These are phyloP conservation scores for Galeopsis tetrahit DNA, from an alignment of 257 asterid species.

Conservation along the genomic window DNA sequence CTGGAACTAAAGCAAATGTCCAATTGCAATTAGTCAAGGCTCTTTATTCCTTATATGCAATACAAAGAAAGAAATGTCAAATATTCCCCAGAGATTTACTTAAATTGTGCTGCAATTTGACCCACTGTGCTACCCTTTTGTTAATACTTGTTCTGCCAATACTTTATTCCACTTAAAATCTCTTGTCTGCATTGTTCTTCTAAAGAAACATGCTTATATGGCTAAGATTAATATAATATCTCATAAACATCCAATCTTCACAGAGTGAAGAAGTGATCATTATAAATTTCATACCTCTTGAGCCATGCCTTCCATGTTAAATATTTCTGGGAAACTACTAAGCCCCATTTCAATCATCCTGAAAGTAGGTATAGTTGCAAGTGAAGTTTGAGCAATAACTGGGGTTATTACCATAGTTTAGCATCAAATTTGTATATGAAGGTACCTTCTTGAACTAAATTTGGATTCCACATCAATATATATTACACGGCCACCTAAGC, in stretches of 20 bases:
- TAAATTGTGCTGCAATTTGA: not conserved
- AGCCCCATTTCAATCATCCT: constrained; percentile 89
- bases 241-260: constrained; percentile 29
- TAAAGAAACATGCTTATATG: not conserved
- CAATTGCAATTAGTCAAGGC: not conserved
- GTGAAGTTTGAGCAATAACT: constrained; percentile 26
- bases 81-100: constrained; percentile 8
- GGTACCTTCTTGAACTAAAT: constrained; percentile 82
- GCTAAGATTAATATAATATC: constrained; percentile 14
- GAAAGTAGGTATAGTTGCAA: constrained; percentile 26
- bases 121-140: not conserved
- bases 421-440: constrained; percentile 16
- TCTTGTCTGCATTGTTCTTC: constrained; percentile 15
- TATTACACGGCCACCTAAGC: constrained; percentile 77
- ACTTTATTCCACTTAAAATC: not conserved
- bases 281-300: constrained; percentile 58
- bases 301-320: constrained; percentile 68
- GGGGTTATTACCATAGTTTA: constrained; percentile 19
- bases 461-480: constrained; percentile 90
- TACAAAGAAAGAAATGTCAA: not conserved
- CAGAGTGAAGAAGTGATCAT: not conserved
- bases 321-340: constrained; percentile 81
- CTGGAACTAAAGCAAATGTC: constrained; percentile 7
- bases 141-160: not conserved
- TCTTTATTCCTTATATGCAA: not conserved